Base-by-base conservation (phyloP, 805 yeast genomes). In the Ogataea pignaliae region DNA sequence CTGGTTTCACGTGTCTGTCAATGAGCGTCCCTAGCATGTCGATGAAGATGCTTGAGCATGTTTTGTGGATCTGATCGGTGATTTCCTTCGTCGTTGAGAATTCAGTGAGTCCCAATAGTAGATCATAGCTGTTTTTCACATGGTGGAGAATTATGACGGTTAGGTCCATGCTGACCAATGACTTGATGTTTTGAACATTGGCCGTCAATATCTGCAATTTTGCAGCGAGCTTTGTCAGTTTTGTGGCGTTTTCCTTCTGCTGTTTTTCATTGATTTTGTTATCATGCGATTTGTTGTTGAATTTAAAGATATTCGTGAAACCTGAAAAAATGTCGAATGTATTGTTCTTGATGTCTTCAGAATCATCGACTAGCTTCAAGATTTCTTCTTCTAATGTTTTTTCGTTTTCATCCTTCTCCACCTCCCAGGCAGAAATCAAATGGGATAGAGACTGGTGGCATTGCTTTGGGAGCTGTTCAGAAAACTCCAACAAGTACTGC, bases 101-200 rank as follows among this genome's bases (percentile, higher is more conserved):
- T 28, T 57, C 48, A 0, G 64, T 59, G 16, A 83, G 75, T 13
- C 69, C 69, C 26, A 74, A 59, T 38, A 86, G 72, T 34, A 89
- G 64, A 40, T 79, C 82, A 15, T 87, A 75, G 26, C 83, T 74
- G 10, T 69, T 67, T 48, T 81, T 80, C 5, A 91, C 91, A 29
- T 75, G 76, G 51, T 83, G 85, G 42, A 90, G 68, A 9, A 87
- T 72, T 40, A 78, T 75, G 47, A 87, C 76, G 1, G 91, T 84
- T 38, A 91, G 69, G 57, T 90, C 96, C 39, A 91, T 76, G 54
- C 89, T 85, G 47, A 91, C 82, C 29, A 87, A 78, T 4, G 83
- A 73, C 55, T 84, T 85, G 55, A 93, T 78, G 14, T 85, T 82
- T 51, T 81, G 83, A 48, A 93, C 74, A 50, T 87, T 87, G 33